Evolutionary conservation across 305 asterid genomes (phyloP), one percentile per base, ranked within the genome.

Genomic region (Solanum hybrid): DNA sequence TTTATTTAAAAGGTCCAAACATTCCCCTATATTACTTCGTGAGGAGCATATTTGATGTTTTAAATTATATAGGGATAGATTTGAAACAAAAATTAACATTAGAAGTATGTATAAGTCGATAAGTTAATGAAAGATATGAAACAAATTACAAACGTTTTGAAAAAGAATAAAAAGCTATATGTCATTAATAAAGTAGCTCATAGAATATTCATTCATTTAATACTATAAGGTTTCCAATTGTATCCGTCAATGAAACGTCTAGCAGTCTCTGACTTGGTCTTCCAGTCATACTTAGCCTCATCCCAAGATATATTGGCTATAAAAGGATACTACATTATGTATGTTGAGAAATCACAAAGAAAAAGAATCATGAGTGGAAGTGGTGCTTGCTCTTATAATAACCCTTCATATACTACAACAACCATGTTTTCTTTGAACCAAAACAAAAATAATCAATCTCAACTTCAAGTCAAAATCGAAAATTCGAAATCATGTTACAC

Each of bases 341-440:
- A 42, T 27, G 87, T 84, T 29, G 69, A 38, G 86, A 80, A 80
- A 26, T 14, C 29, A 42, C 73, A 84, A 51, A 84, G 36, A 46
- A 20, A 5, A 84, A 81, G 12, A 84, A 84, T 64, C 72, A 64
- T 84, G 87, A 51, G 22, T 51, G 73, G 40, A 84, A 84, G 17
- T 81, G n/a, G 36, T 81, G 26, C 26, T 42, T 42, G 86, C 37
- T 0, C 0, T 4, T 75, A 29, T 75, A 80, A 34, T 0, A 42
- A 10, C 71, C 5, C 71, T 27, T 0, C 86, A 40, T 27, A 26
- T 38, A 38, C 2, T 84, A 51, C 20, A 29, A 42, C 38, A 6
- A 29, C 71, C 10, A 51, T 84, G 42, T 84, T 51, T 51, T n/a
- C 22, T 17, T 51, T 51, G 10, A 46, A 84, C 40, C 75, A 51